A percentile compares a stretch with the other conserved stretches of the same genome.
Conservation (phyloP, 1,284 basidiomycete species). For the Chondrostereum purpureum region DNA sequence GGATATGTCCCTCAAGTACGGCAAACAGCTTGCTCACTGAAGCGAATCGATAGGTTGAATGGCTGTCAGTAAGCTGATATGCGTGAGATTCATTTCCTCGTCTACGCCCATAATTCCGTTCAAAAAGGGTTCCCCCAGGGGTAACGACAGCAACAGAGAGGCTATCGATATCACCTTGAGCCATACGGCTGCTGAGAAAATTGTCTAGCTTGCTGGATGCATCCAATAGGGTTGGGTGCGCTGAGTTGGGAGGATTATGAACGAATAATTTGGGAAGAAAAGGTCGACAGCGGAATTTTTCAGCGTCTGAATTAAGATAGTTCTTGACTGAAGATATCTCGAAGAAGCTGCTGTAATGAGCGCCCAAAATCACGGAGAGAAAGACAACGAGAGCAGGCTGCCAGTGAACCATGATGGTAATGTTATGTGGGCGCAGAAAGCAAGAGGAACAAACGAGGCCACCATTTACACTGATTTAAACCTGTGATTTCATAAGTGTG, state of each 20-base stretch:
- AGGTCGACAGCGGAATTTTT: background rate
- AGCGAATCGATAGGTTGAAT: constrained; percentile 43
- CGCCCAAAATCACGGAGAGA: no score
- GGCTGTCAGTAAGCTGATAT: constrained; percentile 22
- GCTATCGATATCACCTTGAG: constrained; percentile 30
- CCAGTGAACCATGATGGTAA: no score
- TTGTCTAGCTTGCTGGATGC: background rate
- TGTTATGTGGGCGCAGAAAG: no score
- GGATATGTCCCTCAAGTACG: constrained; percentile 36
- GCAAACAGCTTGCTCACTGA: constrained; percentile 45
- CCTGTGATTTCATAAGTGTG: no score
- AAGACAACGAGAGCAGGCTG: no score
- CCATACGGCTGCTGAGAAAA: background rate
- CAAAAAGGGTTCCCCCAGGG: constrained; percentile 29
- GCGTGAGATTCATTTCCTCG: constrained; percentile 37
- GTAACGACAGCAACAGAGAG: constrained; percentile 35
- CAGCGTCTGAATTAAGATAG: background rate
- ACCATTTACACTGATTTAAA: no score
- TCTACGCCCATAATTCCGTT: constrained; percentile 29
- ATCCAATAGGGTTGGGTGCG: background rate
- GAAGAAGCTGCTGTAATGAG: no score
- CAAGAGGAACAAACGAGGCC: no score
- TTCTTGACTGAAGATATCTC: no score
- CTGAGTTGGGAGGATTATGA: background rate
- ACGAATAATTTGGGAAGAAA: background rate